Evolutionary conservation across 2,329 filamentous ascomycete genomes (phyloP).

Genomic region (Coniella vitis): DNA sequence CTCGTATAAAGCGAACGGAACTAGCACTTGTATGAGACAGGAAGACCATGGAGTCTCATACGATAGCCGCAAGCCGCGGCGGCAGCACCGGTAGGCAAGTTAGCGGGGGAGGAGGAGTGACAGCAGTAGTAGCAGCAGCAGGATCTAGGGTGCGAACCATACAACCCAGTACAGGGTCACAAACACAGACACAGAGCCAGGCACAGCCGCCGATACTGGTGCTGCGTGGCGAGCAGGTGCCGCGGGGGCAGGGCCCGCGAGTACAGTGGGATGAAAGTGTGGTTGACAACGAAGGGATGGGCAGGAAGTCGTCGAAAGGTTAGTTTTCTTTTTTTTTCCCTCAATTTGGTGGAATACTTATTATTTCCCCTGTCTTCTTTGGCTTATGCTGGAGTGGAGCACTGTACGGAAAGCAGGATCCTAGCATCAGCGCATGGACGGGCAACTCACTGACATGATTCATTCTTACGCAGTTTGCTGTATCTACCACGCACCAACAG

Average conservation of each 20-base stretch:
- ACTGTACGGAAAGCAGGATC: too few relatives aligned
- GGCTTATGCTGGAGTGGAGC: too few relatives aligned
- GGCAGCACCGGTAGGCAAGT: too few relatives aligned
- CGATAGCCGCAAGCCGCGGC: too few relatives aligned
- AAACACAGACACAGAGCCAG: constrained; percentile 10
- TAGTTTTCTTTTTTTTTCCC: constrained; percentile 18
- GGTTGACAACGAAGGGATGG: constrained; percentile 90
- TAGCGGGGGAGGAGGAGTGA: background rate
- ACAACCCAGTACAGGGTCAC: constrained; percentile 10
- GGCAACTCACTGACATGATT: background rate
- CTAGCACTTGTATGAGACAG: too few relatives aligned
- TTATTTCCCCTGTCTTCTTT: too few relatives aligned
- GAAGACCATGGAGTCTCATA: too few relatives aligned
- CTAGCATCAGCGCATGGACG: too few relatives aligned
- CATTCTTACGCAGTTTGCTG: constrained; percentile 69
- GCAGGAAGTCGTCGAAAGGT: constrained; percentile 94
- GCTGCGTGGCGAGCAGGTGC: constrained; percentile 40
- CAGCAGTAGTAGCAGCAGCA: constrained; percentile 7
- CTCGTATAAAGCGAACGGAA: too few relatives aligned
- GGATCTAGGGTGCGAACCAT: constrained; percentile 3
- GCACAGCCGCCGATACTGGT: constrained; percentile 36
- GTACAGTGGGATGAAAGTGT: constrained; percentile 93
- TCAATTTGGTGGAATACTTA: background rate
- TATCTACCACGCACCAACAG: constrained; percentile 86
- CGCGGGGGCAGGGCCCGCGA: constrained; percentile 41